phyloP scores from a whole-genome alignment of 1,284 basidiomycete species.

The Sporisorium exsertum region DNA sequence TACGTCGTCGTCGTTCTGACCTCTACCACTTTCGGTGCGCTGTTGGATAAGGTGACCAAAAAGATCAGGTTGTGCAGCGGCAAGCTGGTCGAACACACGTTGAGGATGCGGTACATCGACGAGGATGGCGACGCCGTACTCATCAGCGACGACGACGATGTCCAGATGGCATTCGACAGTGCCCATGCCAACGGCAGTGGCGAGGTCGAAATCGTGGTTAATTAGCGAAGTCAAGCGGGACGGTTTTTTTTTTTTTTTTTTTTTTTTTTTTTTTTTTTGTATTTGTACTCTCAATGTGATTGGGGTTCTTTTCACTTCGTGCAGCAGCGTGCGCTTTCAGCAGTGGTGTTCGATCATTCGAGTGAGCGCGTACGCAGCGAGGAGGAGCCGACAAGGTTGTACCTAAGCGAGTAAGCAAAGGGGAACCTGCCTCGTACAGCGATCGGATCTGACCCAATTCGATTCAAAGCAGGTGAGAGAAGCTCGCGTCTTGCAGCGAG shows the following conservation, averaged over 20 bases:
- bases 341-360: too few relatives aligned
- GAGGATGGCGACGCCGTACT: constrained; percentile 66
- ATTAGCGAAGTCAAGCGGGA: neutral
- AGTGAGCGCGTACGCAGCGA: too few relatives aligned
- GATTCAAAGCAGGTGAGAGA: too few relatives aligned
- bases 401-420: too few relatives aligned
- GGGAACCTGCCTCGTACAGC: too few relatives aligned
- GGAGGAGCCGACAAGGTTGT: too few relatives aligned
- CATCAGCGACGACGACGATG: constrained; percentile 66
- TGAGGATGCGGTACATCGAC: constrained; percentile 62
- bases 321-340: too few relatives aligned
- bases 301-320: too few relatives aligned
- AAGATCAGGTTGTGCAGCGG: constrained; percentile 80
- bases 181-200: constrained; percentile 7
- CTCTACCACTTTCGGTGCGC: constrained; percentile 79
- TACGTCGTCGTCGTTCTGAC: constrained; percentile 90
- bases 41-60: constrained; percentile 88
- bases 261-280: neutral
- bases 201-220: constrained; percentile 55
- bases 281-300: neutral
- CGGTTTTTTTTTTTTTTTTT: neutral
- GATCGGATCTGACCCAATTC: too few relatives aligned
- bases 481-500: too few relatives aligned
- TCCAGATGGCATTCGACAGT: constrained; percentile 65
- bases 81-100: constrained; percentile 24